Evolutionary conservation across 306 rosid genomes (phyloP), one percentile per base, ranked within the genome.

Genomic region (Albizia julibrissin): DNA sequence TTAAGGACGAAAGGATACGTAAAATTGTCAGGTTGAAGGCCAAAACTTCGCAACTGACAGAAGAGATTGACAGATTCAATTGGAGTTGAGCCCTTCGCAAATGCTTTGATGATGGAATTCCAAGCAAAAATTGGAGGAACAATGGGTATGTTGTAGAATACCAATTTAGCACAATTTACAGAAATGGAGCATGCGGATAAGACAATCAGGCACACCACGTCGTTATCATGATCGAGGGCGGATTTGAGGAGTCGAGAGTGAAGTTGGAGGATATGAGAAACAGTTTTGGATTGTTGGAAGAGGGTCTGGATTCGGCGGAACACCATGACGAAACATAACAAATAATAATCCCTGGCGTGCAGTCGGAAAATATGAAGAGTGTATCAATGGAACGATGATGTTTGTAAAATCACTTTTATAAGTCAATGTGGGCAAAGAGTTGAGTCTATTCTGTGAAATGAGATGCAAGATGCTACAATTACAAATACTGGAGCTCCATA

Each of bases 1-100:
- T 79, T 89, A 79, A 89, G 77, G 56, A 82, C 79, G 40, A 82
- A 88, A 64, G 95, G 93, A 84, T 77, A 91, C 0, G 93, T 89
- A 75, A 89, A 91, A 79, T 85, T 82, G 70, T 91, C 82, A 0
- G 88, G 84, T 69, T 68, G 39, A 77, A 91, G 80, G 71, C 66
- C 78, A 14, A 81, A 77, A 0, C 56, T 49, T 74, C 34, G 88
- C 16, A 91, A 83, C 56, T 26, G 70, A 69, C 68, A 74, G 78
- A 91, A 88, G 50, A 89, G 80, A 44, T 65, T 18, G 75, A 89
- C 74, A 1, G 93, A 88, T 22, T 78, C 76, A 31, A 64, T 15
- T 0, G 89, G 86, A 11, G 73, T 40, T 18, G 91, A 49, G 77
- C 82, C 50, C 83, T 78, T 64, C 2, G 91, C 14, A 52, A 79